Evolutionary conservation across 2,329 filamentous ascomycete genomes (phyloP).

Genomic region (Teratosphaeria gauchensis): DNA sequence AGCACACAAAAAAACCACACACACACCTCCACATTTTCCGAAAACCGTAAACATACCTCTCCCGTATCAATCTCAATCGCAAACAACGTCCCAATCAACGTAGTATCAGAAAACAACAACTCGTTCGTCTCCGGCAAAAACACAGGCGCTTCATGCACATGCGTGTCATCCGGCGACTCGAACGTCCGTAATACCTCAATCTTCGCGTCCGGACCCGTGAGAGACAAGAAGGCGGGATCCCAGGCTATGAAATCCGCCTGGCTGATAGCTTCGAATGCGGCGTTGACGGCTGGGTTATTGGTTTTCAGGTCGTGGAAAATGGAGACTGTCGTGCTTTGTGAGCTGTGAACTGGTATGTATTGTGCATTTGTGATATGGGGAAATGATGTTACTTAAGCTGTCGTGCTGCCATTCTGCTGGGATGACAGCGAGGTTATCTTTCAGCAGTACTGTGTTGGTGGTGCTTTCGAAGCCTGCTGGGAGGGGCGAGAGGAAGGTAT

Average conservation of each 20-base stretch:
- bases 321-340: constrained; percentile 6
- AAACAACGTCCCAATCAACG: constrained; percentile 12
- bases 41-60: constrained; percentile 3
- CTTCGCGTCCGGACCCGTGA: constrained; percentile 17
- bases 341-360: not conserved
- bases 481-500: constrained; percentile 3
- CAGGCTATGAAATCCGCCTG: constrained; percentile 17
- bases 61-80: constrained; percentile 15
- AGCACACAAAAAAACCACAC: not conserved
- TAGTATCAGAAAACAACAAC: constrained; percentile 19
- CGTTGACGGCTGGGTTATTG: constrained; percentile 7
- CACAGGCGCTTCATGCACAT: constrained; percentile 20
- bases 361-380: too few species aligned
- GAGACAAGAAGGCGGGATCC: constrained; percentile 17
- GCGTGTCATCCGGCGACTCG: constrained; percentile 3
- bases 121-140: constrained; percentile 17
- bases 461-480: constrained; percentile 7
- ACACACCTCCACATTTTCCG: not conserved
- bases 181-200: constrained; percentile 16
- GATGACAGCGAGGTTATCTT: constrained; percentile 13
- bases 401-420: constrained; percentile 10
- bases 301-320: constrained; percentile 10
- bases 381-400: constrained; percentile 6
- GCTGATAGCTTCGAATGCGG: constrained; percentile 9
- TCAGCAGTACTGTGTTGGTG: constrained; percentile 10